Evolutionary conservation across 2,329 filamentous ascomycete genomes (phyloP).

Genomic region (Ophiocordyceps unilateralis): DNA sequence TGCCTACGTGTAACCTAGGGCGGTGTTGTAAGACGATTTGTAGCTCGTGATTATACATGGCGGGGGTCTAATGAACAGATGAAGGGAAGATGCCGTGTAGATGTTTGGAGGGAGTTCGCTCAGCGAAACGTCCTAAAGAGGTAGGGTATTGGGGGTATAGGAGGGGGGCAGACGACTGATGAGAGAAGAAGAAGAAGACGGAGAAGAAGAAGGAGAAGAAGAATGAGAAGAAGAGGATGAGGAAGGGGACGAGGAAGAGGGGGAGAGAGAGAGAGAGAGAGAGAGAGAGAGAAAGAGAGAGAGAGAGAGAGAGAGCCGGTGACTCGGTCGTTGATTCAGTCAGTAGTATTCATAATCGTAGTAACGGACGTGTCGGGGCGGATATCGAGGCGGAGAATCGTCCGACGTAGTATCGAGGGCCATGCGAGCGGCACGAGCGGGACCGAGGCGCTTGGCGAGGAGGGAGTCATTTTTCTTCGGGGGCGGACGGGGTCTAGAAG

Average conservation of each 20-base stretch:
- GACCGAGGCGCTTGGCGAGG: constrained; percentile 34
- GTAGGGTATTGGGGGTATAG: no score
- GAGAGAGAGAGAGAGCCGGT: no score
- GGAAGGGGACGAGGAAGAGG: no score
- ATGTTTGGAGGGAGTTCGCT: neutral
- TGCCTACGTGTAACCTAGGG: neutral
- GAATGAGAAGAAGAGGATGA: no score
- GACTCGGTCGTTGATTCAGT: neutral
- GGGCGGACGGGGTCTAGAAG: neutral
- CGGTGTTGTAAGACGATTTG: no score
- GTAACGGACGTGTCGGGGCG: neutral
- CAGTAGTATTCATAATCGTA: neutral
- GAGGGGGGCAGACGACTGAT: no score
- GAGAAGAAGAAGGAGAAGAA: neutral
- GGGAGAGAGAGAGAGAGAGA: no score
- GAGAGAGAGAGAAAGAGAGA: no score
- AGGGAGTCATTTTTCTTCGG: constrained; percentile 13
- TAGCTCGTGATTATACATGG: neutral
- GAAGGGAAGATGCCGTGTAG: neutral
- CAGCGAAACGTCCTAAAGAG: neutral
- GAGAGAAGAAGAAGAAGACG: neutral
- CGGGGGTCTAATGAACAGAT: neutral
- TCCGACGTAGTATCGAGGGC: constrained; percentile 8
- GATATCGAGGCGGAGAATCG: neutral
- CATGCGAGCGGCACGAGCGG: constrained; percentile 29